Base-by-base conservation (phyloP, 1,139 yeast species). In the Yamadazyma jaroonii region DNA sequence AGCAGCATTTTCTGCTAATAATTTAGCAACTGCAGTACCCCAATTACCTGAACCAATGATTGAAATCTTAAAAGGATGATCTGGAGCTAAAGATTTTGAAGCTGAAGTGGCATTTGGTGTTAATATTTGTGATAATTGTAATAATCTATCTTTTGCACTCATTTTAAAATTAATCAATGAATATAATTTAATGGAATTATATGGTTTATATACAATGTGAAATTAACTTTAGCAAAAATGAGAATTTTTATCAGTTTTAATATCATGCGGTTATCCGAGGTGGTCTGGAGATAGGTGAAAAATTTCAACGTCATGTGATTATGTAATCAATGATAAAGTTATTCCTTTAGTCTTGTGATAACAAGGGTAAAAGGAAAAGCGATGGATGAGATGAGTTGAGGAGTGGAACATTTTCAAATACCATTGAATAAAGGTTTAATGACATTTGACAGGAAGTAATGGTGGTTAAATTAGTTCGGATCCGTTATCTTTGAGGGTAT, bases 21-120 rank as follows among this genome's bases (percentile, higher is more conserved):
- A 62, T 47, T 71, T 71, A 39, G 77, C 75, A 36, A 71, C 66
- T 32, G 76, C 67, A 37, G 75, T 71, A 27, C 76, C 77, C 76
- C 76, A 71, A 50, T 70, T 71, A 25, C 77, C 76, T 21, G 74
- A 67, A 13, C 77, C 77, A 42, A 71, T 61, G 20, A 71, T 68
- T 39, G 72, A 64, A 31, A 71, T 58, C 45, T 55, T 60, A 52
- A 67, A 69, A 3, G 72, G 72, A 31, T 54, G 56, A 10, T 48
- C 61, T 14, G 67, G 64, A 3, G 53, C 38, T 36, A 55, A 43
- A 9, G 54, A 49, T 29, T 44, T 41, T 4, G 47, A 46, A 26
- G 54, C 53, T 12, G 40, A 29, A 2, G 45, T 39, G 32, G 35
- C 32, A 49, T 44, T 54, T 24, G 70, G 62, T 15, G 53, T 41